Evolutionary conservation across 1,284 basidiomycete genomes (phyloP).

Genomic region (Heterobasidion parviporum): DNA sequence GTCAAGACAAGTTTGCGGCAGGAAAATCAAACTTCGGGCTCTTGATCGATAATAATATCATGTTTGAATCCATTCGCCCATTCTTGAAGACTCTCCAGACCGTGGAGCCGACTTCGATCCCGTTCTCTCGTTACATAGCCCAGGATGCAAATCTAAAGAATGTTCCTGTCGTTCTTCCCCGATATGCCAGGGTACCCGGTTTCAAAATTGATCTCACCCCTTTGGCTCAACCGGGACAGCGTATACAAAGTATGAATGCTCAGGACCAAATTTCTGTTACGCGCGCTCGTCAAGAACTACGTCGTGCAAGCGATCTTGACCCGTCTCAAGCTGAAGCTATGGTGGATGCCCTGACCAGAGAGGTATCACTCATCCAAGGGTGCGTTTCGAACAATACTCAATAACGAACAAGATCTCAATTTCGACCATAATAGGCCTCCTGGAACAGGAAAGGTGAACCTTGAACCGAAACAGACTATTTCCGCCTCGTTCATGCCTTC

Average conservation of each 20-base stretch:
- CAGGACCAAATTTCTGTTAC: constrained; percentile 12
- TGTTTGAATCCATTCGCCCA: constrained; percentile 22
- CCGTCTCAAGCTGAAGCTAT: constrained; percentile 12
- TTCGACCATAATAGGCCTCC: constrained; percentile 7
- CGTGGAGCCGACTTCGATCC: constrained; percentile 20
- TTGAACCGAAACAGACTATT: neutral
- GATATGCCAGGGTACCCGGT: constrained; percentile 16
- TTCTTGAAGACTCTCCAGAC: constrained; percentile 21
- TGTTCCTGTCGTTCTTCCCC: constrained; percentile 13
- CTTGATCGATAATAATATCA: constrained; percentile 21
- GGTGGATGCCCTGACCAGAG: constrained; percentile 10
- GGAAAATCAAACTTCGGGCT: constrained; percentile 14
- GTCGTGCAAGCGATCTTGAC: constrained; percentile 8
- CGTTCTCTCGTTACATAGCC: constrained; percentile 17
- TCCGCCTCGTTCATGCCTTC: neutral
- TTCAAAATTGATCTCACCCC: constrained; percentile 20
- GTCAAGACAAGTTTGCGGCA: constrained; percentile 14
- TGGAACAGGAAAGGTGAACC: constrained; percentile 13
- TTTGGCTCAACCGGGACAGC: constrained; percentile 12
- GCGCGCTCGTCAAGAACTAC: constrained; percentile 7
- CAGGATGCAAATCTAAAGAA: constrained; percentile 5
- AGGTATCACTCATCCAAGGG: constrained; percentile 14
- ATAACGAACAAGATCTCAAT: no score
- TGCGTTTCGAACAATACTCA: neutral
- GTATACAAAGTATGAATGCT: constrained; percentile 13